phyloP scores from a whole-genome alignment of 352 stramenopile species.

The Pythium biforme region DNA sequence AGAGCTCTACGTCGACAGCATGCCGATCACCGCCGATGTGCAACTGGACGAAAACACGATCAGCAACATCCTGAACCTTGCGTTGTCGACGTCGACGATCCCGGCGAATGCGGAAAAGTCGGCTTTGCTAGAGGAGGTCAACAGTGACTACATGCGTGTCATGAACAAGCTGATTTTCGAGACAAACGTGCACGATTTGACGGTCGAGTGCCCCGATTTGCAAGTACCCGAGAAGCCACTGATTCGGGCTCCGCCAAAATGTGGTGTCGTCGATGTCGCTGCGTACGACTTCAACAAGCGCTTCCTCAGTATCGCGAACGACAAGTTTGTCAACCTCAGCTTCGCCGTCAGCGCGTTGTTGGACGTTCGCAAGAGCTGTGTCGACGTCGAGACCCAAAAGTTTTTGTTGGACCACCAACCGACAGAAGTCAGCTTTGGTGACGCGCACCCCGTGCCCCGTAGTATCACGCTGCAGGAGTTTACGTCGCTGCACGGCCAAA shows the following conservation, averaged over 20 bases:
- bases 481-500: constrained; percentile 58
- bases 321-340: constrained; percentile 67
- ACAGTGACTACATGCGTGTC: constrained; percentile 88
- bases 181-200: constrained; percentile 62
- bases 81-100: constrained; percentile 56
- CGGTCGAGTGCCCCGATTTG: constrained; percentile 54
- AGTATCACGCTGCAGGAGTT: constrained; percentile 80
- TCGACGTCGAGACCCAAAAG: constrained; percentile 56
- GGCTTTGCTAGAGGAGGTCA: constrained; percentile 86
- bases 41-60: constrained; percentile 71
- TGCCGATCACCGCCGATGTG: constrained; percentile 65
- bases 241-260: constrained; percentile 34
- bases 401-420: constrained; percentile 72
- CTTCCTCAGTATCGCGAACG: constrained; percentile 53
- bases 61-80: constrained; percentile 68
- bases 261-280: constrained; percentile 49
- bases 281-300: constrained; percentile 72
- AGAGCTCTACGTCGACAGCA: constrained; percentile 69
- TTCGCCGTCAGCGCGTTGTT: constrained; percentile 74
- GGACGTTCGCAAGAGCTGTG: constrained; percentile 67
- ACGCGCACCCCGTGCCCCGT: constrained; percentile 39
- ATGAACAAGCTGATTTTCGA: constrained; percentile 94
- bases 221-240: constrained; percentile 33
- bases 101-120: constrained; percentile 55
- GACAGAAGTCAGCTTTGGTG: constrained; percentile 63